Percentiles rank a stretch among this genome's conserved stretches.
Evolutionary conservation across 306 rosid species (phyloP).

Genomic region (Cucurbita argyrosperma): DNA sequence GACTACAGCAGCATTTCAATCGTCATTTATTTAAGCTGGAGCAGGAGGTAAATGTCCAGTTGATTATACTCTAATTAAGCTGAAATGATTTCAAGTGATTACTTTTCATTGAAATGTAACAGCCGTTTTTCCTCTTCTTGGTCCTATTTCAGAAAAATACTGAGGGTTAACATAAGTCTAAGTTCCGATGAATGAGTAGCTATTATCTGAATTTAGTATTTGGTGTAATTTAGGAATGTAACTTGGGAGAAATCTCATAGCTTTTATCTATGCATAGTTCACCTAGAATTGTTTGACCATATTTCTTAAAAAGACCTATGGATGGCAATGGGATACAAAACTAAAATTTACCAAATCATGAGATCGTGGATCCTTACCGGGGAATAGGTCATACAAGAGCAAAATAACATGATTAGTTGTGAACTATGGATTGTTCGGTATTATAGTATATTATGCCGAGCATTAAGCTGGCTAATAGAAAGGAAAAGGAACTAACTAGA

Average conservation of each 20-base stretch:
- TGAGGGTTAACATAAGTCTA: background rate
- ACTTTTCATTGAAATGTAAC: background rate
- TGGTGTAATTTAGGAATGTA: background rate
- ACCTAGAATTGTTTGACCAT: background rate
- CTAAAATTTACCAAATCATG: background rate
- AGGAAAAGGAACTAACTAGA: background rate
- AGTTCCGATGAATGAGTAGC: background rate
- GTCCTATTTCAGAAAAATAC: background rate
- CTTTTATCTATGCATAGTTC: background rate
- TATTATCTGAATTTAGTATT: background rate
- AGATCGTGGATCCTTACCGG: background rate
- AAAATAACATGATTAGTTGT: background rate
- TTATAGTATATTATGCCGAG: background rate
- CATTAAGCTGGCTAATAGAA: background rate
- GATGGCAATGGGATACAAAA: background rate
- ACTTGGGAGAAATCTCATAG: background rate
- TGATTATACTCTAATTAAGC: background rate
- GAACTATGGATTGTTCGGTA: too few species aligned
- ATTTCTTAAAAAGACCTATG: background rate
- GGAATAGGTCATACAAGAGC: background rate
- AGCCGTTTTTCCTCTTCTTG: background rate
- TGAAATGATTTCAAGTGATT: background rate
- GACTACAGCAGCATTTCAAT: constrained; percentile 94
- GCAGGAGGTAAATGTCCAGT: constrained; percentile 69
- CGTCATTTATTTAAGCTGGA: constrained; percentile 96